Evolutionary conservation across 345 rosid genomes (phyloP).

Genomic region (Passiflora organensis): DNA sequence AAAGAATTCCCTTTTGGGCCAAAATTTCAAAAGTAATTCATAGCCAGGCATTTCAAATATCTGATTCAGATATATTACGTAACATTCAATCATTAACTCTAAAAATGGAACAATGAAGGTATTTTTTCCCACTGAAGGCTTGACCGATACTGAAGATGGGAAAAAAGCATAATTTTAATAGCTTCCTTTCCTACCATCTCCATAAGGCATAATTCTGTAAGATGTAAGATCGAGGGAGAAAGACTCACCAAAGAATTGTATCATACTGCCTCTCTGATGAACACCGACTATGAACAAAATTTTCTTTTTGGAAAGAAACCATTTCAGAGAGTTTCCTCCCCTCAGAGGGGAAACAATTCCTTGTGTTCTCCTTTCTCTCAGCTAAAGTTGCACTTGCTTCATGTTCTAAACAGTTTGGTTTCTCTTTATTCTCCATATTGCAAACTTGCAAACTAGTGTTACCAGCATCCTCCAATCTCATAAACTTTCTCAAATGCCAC

Average conservation of each 20-base stretch:
- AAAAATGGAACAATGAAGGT: too few relatives aligned
- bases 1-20: too few relatives aligned
- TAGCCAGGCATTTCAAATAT: too few relatives aligned
- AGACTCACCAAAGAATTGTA: conserved; percentile 71
- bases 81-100: too few relatives aligned
- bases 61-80: too few relatives aligned
- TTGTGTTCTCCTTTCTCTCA: conserved; percentile 19
- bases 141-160: background rate
- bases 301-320: conserved; percentile 71
- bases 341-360: conserved; percentile 12
- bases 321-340: conserved; percentile 43
- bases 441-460: conserved; percentile 27
- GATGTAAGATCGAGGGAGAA: background rate
- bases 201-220: too few relatives aligned
- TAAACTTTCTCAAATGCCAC: conserved; percentile 64
- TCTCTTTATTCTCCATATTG: conserved; percentile 19
- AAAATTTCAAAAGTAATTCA: too few relatives aligned
- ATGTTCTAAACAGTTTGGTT: conserved; percentile 22
- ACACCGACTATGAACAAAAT: conserved; percentile 49
- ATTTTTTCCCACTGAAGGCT: too few relatives aligned
- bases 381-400: conserved; percentile 12
- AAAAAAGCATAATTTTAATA: too few relatives aligned
- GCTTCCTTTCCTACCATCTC: too few relatives aligned
- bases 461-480: conserved; percentile 30
- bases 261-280: conserved; percentile 46